A percentile compares a stretch with the other conserved stretches of the same genome.
These are phyloP conservation scores for Cicer pinnatifidum DNA, from an alignment of 306 rosid genomes.

Conservation along the genomic window DNA sequence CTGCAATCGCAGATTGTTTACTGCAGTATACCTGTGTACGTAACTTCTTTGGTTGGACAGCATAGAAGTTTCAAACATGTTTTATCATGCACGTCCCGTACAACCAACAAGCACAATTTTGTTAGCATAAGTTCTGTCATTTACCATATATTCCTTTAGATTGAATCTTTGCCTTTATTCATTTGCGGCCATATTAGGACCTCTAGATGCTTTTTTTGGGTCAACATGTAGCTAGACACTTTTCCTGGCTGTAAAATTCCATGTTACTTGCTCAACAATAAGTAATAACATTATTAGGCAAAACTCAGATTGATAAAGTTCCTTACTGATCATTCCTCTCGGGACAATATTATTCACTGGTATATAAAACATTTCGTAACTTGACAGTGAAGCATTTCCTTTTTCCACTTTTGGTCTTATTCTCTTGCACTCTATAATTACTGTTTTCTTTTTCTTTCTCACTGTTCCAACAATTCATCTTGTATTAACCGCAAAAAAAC, in stretches of 20 bases:
- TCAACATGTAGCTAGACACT: slow-evolving; percentile 29
- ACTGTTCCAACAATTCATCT: too few relatives aligned
- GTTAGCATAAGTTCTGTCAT: background rate
- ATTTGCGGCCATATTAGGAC: slow-evolving; percentile 47
- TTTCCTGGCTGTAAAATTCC: slow-evolving; percentile 49
- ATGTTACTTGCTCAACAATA: slow-evolving; percentile 18
- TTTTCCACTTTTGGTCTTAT: too few relatives aligned
- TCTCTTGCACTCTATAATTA: too few relatives aligned
- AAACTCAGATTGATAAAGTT: too few relatives aligned
- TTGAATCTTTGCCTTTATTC: slow-evolving; percentile 32
- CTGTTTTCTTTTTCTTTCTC: too few relatives aligned
- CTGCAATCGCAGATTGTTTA: too few relatives aligned
- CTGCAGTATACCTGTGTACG: too few relatives aligned
- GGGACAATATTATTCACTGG: too few relatives aligned
- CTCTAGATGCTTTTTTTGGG: slow-evolving; percentile 32
- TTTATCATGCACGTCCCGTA: background rate
- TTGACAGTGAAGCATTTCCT: too few relatives aligned
- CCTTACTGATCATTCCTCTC: too few relatives aligned
- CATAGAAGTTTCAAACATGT: background rate
- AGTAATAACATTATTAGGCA: background rate
- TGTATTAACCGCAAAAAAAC: too few relatives aligned
- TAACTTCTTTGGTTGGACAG: background rate
- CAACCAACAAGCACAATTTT: background rate
- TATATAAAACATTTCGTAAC: too few relatives aligned
- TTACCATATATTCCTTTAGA: slow-evolving; percentile 28